Base-by-base conservation (phyloP, 176 grass and related monocot genomes). In the Poa annua region DNA sequence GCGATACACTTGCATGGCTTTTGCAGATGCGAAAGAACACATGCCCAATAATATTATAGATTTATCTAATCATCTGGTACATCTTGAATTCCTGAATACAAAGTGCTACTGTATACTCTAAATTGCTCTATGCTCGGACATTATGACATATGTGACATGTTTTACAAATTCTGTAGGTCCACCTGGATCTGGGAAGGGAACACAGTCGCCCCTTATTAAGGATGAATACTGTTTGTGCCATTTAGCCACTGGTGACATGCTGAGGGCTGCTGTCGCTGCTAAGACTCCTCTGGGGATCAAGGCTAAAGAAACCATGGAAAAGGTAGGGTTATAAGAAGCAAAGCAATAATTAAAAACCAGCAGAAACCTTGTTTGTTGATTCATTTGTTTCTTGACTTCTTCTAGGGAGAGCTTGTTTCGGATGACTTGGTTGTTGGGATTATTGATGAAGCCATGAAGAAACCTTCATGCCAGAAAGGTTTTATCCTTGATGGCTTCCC, bases 401-500 rank as follows among this genome's bases (percentile, higher is more conserved):
- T 94, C 13, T 61, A 98, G 92, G 96, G 96, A 75, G 96, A 95
- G 57, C 92, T 98, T 86, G 96, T 98, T 51, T 93, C 96, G 4
- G 96, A 98, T 77, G 87, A 89, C 74, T 92, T 98, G 81, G 96
- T 98, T 85, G 92, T 98, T 85, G 92, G 91, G 41, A 93, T 98
- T 85, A 98, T 98, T 71, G 92, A 98, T 66, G 96, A 98, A 92
- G 96, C 96, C 14, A 95, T 98, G 52, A 98, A 98, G 76, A 98
- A 88, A 77, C 89, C 96, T 66, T 98, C 96, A 74, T 98, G 96
- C 84, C 90, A 95, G 42, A 98, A 98, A 80, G 96, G 96, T 81
- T 98, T 98, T 88, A 98, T 98, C 84, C 96, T 98, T 83, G 96
- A 98, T 59, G 92, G 96, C 34, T 98, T 98, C 80, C 96, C 96